These are phyloP conservation scores for Lasiosphaeria hispida DNA, from an alignment of 495 filamentous ascomycete species.

Conservation along the genomic window DNA sequence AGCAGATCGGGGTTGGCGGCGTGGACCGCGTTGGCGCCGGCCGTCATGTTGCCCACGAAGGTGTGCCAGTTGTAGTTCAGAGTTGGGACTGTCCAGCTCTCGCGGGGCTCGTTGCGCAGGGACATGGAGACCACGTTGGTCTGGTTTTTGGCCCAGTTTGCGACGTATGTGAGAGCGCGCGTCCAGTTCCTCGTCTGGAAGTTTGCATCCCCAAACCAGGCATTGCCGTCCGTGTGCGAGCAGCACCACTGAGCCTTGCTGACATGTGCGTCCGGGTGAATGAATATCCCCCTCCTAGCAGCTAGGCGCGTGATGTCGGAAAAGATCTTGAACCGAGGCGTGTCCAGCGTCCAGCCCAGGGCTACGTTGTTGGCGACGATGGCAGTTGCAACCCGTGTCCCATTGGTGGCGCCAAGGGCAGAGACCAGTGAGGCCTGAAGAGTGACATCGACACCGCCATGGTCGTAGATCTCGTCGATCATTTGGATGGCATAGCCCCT, in stretches of 20 bases:
- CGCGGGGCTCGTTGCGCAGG: slow-evolving; percentile 54
- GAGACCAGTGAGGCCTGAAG: slow-evolving; percentile 42
- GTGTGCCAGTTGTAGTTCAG: slow-evolving; percentile 51
- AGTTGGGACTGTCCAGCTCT: slow-evolving; percentile 29
- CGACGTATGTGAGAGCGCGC: slow-evolving; percentile 51
- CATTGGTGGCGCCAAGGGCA: slow-evolving; percentile 46
- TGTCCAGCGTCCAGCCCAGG: slow-evolving; percentile 37
- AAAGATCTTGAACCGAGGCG: slow-evolving; percentile 45
- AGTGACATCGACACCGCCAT: slow-evolving; percentile 44
- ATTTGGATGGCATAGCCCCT: slow-evolving; percentile 55
- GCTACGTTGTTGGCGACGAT: slow-evolving; percentile 44
- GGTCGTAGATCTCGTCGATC: slow-evolving; percentile 55
- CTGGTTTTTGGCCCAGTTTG: slow-evolving; percentile 46
- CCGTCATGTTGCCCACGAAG: slow-evolving; percentile 50
- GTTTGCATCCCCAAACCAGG: slow-evolving; percentile 55
- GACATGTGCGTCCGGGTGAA: slow-evolving; percentile 58
- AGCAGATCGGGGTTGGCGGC: slow-evolving; percentile 50
- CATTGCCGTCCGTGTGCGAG: slow-evolving; percentile 50
- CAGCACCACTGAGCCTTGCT: slow-evolving; percentile 60
- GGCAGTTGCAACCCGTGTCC: slow-evolving; percentile 40
- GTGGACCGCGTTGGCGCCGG: slow-evolving; percentile 47
- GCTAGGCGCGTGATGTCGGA: slow-evolving; percentile 43
- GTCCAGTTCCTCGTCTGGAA: slow-evolving; percentile 52
- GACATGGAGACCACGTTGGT: slow-evolving; percentile 47
- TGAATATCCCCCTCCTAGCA: slow-evolving; percentile 44